Conservation (phyloP, 352 stramenopile species). For the Phytophthora macrochlamydospora region DNA sequence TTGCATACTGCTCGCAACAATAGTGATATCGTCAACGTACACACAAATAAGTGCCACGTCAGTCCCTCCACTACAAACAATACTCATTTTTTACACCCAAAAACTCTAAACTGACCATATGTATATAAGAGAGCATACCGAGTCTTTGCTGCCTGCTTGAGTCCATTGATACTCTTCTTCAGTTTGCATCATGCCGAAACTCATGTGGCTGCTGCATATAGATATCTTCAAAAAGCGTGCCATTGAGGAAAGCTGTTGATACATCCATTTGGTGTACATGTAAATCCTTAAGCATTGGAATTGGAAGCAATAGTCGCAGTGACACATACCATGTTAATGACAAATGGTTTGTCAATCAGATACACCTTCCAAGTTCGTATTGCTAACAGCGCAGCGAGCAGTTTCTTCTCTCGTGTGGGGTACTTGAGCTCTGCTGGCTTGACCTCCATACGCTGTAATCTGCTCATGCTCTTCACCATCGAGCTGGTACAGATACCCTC, state of each 20-base stretch:
- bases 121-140: slow-evolving; percentile 4
- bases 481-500: too few relatives aligned
- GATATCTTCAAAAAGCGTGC: neutral
- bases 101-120: neutral
- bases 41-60: slow-evolving; percentile 1
- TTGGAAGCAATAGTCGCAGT: neutral
- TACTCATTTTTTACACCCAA: slow-evolving; percentile 6
- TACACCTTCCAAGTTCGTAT: neutral
- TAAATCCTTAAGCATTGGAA: neutral
- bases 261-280: slow-evolving; percentile 4
- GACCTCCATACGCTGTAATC: too few relatives aligned
- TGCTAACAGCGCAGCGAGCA: neutral
- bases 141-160: slow-evolving; percentile 2
- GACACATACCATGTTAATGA: slow-evolving; percentile 2
- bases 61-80: slow-evolving; percentile 6
- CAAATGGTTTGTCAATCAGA: neutral
- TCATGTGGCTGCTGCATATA: slow-evolving; percentile 2
- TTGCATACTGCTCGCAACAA: neutral
- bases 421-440: too few relatives aligned
- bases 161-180: slow-evolving; percentile 2
- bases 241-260: slow-evolving; percentile 1
- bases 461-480: too few relatives aligned
- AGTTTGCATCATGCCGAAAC: slow-evolving; percentile 7
- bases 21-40: slow-evolving; percentile 9
- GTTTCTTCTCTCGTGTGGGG: neutral